Evolutionary conservation across 2,329 filamentous ascomycete genomes (phyloP), one percentile per base, ranked within the genome.

Genomic region (Claviceps sp.): DNA sequence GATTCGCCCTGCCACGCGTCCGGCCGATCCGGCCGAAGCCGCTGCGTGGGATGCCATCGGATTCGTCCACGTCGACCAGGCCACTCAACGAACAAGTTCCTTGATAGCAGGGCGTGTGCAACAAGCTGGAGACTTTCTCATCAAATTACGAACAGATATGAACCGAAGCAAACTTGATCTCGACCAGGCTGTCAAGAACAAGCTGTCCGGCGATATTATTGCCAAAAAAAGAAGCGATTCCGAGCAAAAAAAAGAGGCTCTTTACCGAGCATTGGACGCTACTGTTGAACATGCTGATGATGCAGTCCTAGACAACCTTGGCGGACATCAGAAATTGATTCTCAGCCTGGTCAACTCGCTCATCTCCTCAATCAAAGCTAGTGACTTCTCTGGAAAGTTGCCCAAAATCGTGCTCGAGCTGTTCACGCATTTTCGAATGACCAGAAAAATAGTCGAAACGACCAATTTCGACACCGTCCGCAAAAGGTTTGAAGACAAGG

Each of bases 381-480:
- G 69, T 48, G 76, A 80, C 58, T 78, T 74, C 58, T 71, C 71
- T 29, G 74, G 76, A 6, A 71, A 73, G 55, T 63, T 79, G 14
- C 71, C 76, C n/a, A 77, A 77, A 56, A 72, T 74, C 17, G 65
- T 78, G n/a, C 68, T 82, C 17, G 69, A 77, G 49, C 71, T 86
- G 36, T 75, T 88, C 63, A 75, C 80, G 5, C 68, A 75, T 51
- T 80, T 81, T 53, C 80, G 76, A 38, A 83, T 82, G 53, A 74
- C 82, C 43, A 79, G 74, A 47, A 78, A 75, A 56, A 79, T 80
- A 38, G 68, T 81, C 43, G 77, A 82, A 56, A 81, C 77, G 54
- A 77, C 80, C 42, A 85, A 85, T 60, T 77, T 88, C 52, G 76
- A 79, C 52, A 80, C 77, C 51, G 76, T 86, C 16, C 73, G 81